phyloP scores from a whole-genome alignment of 2,329 filamentous ascomycete species.

The Didymosphaeria variabile region DNA sequence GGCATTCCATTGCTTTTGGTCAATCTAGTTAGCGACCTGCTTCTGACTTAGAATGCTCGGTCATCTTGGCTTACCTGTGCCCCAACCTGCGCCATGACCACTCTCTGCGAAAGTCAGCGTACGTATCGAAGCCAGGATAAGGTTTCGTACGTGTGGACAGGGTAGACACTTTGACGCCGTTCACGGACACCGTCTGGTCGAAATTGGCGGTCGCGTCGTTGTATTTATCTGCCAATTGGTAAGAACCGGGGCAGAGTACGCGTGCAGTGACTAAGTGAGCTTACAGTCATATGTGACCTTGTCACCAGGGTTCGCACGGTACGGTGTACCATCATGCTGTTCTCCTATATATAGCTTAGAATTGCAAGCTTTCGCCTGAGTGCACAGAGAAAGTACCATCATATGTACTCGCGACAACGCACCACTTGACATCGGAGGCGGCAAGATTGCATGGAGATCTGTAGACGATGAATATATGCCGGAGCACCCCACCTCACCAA shows the following conservation, averaged over 20 bases:
- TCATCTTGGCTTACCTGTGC: neutral
- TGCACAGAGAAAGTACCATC: neutral
- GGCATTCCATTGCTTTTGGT: conserved; percentile 6
- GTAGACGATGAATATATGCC: neutral
- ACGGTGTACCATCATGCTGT: conserved; percentile 2
- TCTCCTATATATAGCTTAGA: neutral
- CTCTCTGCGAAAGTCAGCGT: conserved; percentile 2
- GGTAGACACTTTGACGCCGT: conserved; percentile 9
- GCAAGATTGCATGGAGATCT: conserved; percentile 8
- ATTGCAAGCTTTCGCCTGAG: neutral
- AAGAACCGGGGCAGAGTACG: neutral
- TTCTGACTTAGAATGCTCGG: neutral
- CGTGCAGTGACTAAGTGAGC: neutral
- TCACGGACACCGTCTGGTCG: conserved; percentile 8
- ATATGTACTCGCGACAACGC: conserved; percentile 4
- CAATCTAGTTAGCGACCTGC: neutral
- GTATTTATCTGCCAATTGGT: neutral
- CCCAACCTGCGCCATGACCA: conserved; percentile 7
- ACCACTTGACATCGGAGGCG: conserved; percentile 6
- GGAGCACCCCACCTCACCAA: neutral
- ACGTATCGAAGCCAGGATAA: neutral
- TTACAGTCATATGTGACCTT: conserved; percentile 9
- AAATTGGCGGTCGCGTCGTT: conserved; percentile 7
- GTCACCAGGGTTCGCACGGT: conserved; percentile 6
- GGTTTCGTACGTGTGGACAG: neutral